Conservation (phyloP, 768 basidiomycete genomes). For the Serendipita indica region DNA sequence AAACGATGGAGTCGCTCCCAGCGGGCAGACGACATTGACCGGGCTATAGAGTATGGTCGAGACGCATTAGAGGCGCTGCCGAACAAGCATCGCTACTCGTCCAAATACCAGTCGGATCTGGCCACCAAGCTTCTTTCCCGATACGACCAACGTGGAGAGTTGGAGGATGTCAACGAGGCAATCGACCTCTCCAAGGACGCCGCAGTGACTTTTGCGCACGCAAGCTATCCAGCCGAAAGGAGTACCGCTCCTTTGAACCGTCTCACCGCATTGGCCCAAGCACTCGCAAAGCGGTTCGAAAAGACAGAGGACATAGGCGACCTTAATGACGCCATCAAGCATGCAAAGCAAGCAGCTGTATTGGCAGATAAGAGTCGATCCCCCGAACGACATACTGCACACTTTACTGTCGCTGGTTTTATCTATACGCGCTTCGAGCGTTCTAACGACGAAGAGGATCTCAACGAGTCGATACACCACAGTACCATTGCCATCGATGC, state of each 20-base stretch:
- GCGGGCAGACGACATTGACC: neutral
- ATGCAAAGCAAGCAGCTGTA: neutral
- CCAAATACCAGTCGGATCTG: neutral
- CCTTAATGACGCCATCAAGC: constrained; percentile 6
- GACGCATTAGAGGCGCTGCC: neutral
- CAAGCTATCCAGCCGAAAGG: constrained; percentile 1
- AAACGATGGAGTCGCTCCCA: neutral
- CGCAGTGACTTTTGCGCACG: neutral
- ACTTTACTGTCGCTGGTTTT: neutral
- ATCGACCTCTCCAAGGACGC: constrained; percentile 8
- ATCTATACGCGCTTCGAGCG: constrained; percentile 8
- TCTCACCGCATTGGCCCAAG: neutral
- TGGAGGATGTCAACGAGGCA: constrained; percentile 7
- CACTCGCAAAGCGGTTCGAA: neutral
- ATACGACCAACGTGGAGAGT: neutral
- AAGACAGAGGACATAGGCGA: constrained; percentile 1
- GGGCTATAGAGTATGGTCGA: neutral
- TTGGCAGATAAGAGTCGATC: neutral
- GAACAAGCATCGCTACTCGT: constrained; percentile 4
- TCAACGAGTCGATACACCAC: constrained; percentile 1
- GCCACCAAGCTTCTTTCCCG: constrained; percentile 3
- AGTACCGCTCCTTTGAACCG: neutral
- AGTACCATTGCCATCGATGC: constrained; percentile 5
- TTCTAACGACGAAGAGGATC: neutral
- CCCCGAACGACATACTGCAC: neutral